Percentiles rank a stretch among this genome's conserved stretches.
Evolutionary conservation across 2,329 filamentous ascomycete genomes (phyloP).

Genomic region (Cladosporium sp.): DNA sequence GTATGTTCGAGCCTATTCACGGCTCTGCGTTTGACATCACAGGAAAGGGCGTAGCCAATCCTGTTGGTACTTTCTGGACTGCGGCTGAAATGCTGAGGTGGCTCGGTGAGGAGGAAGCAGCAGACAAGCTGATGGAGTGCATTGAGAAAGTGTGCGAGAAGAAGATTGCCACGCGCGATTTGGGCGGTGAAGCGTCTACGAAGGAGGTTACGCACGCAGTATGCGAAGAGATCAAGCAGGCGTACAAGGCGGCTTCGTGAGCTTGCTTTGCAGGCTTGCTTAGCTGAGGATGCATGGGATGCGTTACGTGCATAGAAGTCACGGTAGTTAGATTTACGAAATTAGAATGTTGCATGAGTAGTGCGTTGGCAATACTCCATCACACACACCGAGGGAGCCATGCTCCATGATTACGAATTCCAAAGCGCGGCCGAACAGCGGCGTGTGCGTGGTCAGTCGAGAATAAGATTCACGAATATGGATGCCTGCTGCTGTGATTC

Average conservation of each 20-base stretch:
- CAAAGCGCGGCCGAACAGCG: too few relatives aligned
- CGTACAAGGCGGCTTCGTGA: background rate
- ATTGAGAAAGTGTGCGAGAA: constrained; percentile 51
- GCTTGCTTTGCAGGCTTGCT: too few relatives aligned
- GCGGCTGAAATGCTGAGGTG: constrained; percentile 55
- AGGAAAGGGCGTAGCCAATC: constrained; percentile 53
- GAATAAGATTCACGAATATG: too few relatives aligned
- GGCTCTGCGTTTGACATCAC: constrained; percentile 57
- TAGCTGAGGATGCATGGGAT: too few relatives aligned
- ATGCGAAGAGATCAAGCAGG: constrained; percentile 32
- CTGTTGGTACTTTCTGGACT: constrained; percentile 57
- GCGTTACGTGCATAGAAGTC: too few relatives aligned
- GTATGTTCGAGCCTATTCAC: constrained; percentile 60
- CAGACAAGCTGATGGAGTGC: constrained; percentile 45
- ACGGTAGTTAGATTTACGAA: too few relatives aligned
- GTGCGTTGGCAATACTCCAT: too few relatives aligned
- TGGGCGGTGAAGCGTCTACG: constrained; percentile 45
- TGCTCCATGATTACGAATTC: too few relatives aligned
- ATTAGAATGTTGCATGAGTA: too few relatives aligned
- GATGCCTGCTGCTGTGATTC: too few relatives aligned
- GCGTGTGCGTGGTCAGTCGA: too few relatives aligned
- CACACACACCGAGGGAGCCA: too few relatives aligned
- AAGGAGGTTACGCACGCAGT: constrained; percentile 42
- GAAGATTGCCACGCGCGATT: constrained; percentile 50
- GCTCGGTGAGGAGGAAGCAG: constrained; percentile 52